Evolutionary conservation across 2,329 filamentous ascomycete genomes (phyloP).

Genomic region (Fusarium sp.): DNA sequence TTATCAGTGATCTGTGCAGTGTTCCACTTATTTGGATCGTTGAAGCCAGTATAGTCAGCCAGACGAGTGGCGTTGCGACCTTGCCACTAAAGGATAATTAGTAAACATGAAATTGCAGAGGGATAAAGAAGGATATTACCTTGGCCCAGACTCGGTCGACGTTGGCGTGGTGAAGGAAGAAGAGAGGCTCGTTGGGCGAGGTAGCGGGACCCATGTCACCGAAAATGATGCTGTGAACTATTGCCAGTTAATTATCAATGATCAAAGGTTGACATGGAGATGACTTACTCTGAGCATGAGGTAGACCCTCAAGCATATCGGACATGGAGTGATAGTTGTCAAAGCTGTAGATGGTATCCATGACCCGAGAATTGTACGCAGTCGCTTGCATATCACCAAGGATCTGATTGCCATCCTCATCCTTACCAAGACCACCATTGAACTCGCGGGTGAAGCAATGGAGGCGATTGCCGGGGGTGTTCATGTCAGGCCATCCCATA

Average conservation of each 20-base stretch:
- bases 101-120: rapidly evolving
- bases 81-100: slow-evolving; percentile 8
- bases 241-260: not conserved
- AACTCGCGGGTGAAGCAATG: slow-evolving; percentile 26
- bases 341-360: slow-evolving; percentile 22
- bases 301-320: slow-evolving; percentile 7
- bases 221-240: slow-evolving; percentile 33
- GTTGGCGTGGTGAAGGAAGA: slow-evolving; percentile 46
- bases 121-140: not conserved
- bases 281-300: slow-evolving; percentile 21
- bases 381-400: slow-evolving; percentile 14
- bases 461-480: not conserved
- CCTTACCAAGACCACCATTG: not conserved
- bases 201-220: slow-evolving; percentile 45
- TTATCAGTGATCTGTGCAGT: not conserved
- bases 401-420: not conserved
- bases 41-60: slow-evolving; percentile 7
- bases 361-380: slow-evolving; percentile 11
- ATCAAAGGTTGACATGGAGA: rapidly evolving
- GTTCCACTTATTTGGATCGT: not conserved
- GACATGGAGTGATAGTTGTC: slow-evolving; percentile 13
- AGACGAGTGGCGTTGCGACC: slow-evolving; percentile 15
- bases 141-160: slow-evolving; percentile 41
- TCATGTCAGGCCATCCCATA: slow-evolving; percentile 26
- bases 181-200: slow-evolving; percentile 46